Evolutionary conservation across 2,329 filamentous ascomycete genomes (phyloP).

Genomic region (Phyllosticta citribraziliensis): DNA sequence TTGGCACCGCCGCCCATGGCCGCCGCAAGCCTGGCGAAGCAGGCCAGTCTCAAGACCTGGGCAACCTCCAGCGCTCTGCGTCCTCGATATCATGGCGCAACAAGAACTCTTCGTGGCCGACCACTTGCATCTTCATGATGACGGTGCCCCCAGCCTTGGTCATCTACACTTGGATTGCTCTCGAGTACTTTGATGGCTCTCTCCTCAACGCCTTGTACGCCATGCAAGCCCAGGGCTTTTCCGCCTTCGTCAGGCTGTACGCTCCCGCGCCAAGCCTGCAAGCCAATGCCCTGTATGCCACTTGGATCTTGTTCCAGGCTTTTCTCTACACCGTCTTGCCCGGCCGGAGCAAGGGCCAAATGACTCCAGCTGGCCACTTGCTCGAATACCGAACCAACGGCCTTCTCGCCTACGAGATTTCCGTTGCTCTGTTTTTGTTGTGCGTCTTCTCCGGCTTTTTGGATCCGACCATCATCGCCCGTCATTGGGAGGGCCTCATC

Average conservation of each 20-base stretch:
- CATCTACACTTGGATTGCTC: slow-evolving; percentile 8
- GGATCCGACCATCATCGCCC: slow-evolving; percentile 5
- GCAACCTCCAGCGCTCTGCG: not conserved
- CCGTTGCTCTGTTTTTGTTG: not conserved
- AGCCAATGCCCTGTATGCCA: slow-evolving; percentile 3
- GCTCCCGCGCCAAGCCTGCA: slow-evolving; percentile 1
- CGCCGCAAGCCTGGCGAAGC: not conserved
- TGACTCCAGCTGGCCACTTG: slow-evolving; percentile 7
- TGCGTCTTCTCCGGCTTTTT: not conserved
- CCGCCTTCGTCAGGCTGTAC: not conserved
- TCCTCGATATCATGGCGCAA: slow-evolving; percentile 8
- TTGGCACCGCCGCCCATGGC: slow-evolving; percentile 2
- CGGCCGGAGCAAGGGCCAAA: slow-evolving; percentile 5
- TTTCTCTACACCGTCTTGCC: slow-evolving; percentile 8
- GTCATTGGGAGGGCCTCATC: slow-evolving; percentile 8
- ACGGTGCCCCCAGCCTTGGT: slow-evolving; percentile 7
- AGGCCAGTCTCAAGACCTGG: slow-evolving; percentile 1
- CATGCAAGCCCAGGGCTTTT: slow-evolving; percentile 4
- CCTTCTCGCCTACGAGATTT: slow-evolving; percentile 4
- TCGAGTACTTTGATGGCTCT: slow-evolving; percentile 8
- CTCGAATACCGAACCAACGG: slow-evolving; percentile 10
- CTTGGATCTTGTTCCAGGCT: slow-evolving; percentile 9
- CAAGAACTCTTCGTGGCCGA: slow-evolving; percentile 7
- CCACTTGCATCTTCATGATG: slow-evolving; percentile 8
- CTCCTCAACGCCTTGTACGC: not conserved